Percentiles rank a stretch among this genome's conserved stretches.
phyloP scores from a whole-genome alignment of 2,329 filamentous ascomycete genomes.

The Drechslerella coelobrocha region DNA sequence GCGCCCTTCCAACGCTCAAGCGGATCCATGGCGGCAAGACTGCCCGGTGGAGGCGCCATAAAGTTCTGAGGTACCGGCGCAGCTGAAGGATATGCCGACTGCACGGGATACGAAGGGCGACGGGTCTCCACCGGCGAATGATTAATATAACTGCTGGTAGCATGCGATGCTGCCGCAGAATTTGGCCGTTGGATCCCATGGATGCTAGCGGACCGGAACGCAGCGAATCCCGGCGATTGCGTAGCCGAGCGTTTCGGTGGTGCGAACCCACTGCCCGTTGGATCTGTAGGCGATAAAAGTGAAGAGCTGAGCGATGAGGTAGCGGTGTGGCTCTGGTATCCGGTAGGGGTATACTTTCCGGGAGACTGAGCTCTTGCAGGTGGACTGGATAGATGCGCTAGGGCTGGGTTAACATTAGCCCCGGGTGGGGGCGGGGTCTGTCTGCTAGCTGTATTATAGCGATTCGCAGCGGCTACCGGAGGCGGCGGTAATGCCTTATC shows the following conservation, averaged over 20 bases:
- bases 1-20: slow-evolving; percentile 89
- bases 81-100: slow-evolving; percentile 25
- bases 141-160: slow-evolving; percentile 58
- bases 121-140: slow-evolving; percentile 57
- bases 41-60: slow-evolving; percentile 64
- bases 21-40: slow-evolving; percentile 68
- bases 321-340: slow-evolving; percentile 56
- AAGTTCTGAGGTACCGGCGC: slow-evolving; percentile 63
- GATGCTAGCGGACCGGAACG: slow-evolving; percentile 49
- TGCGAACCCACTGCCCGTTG: slow-evolving; percentile 59
- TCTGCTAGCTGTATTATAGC: slow-evolving; percentile 51
- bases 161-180: slow-evolving; percentile 61
- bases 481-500: slow-evolving; percentile 29
- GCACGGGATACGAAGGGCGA: slow-evolving; percentile 29
- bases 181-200: slow-evolving; percentile 63
- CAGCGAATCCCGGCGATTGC: slow-evolving; percentile 64
- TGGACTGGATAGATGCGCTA: slow-evolving; percentile 57
- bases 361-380: slow-evolving; percentile 64
- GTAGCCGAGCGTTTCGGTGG: slow-evolving; percentile 69
- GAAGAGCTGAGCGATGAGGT: slow-evolving; percentile 52
- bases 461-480: slow-evolving; percentile 18
- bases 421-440: slow-evolving; percentile 56
- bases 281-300: slow-evolving; percentile 40
- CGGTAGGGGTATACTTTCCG: slow-evolving; percentile 65
- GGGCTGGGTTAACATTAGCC: slow-evolving; percentile 63